These are phyloP conservation scores for Trichosporon ovoides DNA, from an alignment of 1,284 basidiomycete species.

Conservation along the genomic window DNA sequence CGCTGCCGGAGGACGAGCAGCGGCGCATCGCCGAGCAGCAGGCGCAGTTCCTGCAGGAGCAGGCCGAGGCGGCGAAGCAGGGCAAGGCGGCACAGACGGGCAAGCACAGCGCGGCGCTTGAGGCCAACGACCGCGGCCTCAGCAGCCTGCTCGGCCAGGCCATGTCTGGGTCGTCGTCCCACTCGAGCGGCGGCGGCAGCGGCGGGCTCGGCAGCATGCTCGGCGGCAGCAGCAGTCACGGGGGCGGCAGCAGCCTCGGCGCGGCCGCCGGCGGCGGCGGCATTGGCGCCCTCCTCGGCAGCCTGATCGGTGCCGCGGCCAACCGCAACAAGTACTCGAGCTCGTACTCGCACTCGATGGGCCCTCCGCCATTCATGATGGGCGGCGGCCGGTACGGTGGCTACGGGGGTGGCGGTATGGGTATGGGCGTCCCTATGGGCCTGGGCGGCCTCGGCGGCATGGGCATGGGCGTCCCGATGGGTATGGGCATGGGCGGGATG, in stretches of 20 bases:
- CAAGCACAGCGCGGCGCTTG: neutral
- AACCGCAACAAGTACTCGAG: neutral
- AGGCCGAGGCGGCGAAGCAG: neutral
- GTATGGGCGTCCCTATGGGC: slow-evolving; percentile 12
- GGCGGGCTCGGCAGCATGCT: neutral
- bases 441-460: slow-evolving; percentile 11
- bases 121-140: slow-evolving; percentile 16
- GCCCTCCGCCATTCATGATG: slow-evolving; percentile 36
- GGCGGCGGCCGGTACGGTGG: slow-evolving; percentile 13
- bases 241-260: slow-evolving; percentile 9
- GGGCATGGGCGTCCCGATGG: slow-evolving; percentile 5
- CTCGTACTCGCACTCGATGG: slow-evolving; percentile 25
- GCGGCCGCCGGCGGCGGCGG: slow-evolving; percentile 3
- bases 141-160: slow-evolving; percentile 9
- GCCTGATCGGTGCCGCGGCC: slow-evolving; percentile 10
- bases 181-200: neutral
- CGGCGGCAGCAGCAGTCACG: slow-evolving; percentile 6
- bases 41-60: slow-evolving; percentile 11
- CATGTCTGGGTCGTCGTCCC: neutral
- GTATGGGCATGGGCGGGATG: slow-evolving; percentile 6
- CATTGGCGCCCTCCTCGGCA: slow-evolving; percentile 15
- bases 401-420: slow-evolving; percentile 15
- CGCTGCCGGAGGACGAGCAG: slow-evolving; percentile 11
- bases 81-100: slow-evolving; percentile 1
- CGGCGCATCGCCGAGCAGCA: slow-evolving; percentile 12